Percentiles rank a stretch among this genome's conserved stretches.
phyloP scores from a whole-genome alignment of 2,329 filamentous ascomycete genomes.

The Sclerotinia sclerotiorum region DNA sequence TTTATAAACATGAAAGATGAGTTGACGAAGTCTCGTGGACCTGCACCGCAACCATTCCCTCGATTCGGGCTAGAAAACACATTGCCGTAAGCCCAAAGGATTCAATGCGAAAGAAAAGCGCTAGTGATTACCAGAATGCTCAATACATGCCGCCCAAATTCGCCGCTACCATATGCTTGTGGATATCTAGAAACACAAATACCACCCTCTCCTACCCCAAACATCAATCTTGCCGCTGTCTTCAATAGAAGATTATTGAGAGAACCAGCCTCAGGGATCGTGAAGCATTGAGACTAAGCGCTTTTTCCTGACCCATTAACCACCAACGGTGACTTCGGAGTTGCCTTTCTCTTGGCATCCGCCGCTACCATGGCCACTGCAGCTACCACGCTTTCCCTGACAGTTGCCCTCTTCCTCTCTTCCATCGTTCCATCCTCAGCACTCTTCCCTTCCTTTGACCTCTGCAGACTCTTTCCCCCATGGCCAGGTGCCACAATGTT shows the following conservation, averaged over 20 bases:
- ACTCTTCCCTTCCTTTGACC: background rate
- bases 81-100: background rate
- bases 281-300: background rate
- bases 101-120: background rate
- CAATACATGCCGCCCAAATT: background rate
- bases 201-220: background rate
- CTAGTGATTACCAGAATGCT: background rate
- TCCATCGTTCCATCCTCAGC: background rate
- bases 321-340: conserved; percentile 4
- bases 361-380: background rate
- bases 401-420: background rate
- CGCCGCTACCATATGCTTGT: background rate
- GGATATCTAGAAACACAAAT: background rate
- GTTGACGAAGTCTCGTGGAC: background rate
- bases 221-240: background rate
- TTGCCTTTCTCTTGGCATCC: background rate
- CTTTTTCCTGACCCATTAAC: conserved; percentile 16
- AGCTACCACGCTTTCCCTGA: background rate
- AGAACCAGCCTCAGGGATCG: background rate
- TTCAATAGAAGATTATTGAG: background rate
- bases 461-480: background rate
- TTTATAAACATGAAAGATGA: background rate
- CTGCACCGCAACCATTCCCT: background rate
- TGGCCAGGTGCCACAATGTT: background rate
- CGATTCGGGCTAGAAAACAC: background rate